Evolutionary conservation across 306 rosid genomes (phyloP), one percentile per base, ranked within the genome.

Genomic region (Prunus campanulata): DNA sequence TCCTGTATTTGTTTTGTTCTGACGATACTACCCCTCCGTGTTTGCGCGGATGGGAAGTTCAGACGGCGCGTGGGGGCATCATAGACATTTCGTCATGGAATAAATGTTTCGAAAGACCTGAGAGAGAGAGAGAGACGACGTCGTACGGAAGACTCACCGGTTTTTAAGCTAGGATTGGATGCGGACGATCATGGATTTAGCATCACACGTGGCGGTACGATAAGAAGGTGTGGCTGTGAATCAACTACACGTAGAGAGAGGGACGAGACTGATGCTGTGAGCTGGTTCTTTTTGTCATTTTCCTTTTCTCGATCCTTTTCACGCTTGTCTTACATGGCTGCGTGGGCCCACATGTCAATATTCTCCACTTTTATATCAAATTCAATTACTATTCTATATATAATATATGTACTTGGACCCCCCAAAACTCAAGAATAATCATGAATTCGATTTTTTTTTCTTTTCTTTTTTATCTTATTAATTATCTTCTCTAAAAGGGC

Each of bases 241-340:
- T 30, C 48, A 13, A 29, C 35, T 30, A 18, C 24, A 55, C 29
- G 8, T 7, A 35, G 8, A 2, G 48, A 71, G 66, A n/a, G 65
- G 76, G 57, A 44, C 77, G 57, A 9, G 50, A 0, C 4, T 9
- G 49, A 0, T 8, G 68, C 25, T 15, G 3, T 72, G 78, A 72
- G 78, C 74, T 79, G 82, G 30, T 39, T 24, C 12, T 65, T 46
- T 78, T 79, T 79, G 67, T 46, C 60, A 18, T 8, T 66, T 64
- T 18, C 11, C 46, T 0, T 51, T 35, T 46, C 54, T 47, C 15
- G 72, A 60, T 25, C 77, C 66, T 35, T 18, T 63, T 57, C 50
- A 55, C 66, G 67, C 20, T 52, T 44, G 47, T 15, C 32, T 42
- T 78, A 57, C 42, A 39, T 64, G 73, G 72, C 18, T 48, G 24